Evolutionary conservation across 371 early-diverging fungal species (phyloP).

Genomic region (Lichtheimia ornata): DNA sequence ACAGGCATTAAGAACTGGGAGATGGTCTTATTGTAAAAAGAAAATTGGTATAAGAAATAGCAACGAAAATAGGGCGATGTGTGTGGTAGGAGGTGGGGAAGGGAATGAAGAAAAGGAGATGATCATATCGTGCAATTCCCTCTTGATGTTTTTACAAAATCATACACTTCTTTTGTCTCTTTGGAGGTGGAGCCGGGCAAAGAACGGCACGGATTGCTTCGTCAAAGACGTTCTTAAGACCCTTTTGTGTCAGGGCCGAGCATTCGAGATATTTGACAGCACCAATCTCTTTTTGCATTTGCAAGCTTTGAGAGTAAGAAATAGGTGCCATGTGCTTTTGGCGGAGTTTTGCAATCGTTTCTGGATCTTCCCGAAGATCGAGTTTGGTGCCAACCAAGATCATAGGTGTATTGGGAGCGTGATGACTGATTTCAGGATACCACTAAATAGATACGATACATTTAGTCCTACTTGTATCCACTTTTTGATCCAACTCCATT

Average conservation of each 20-base stretch:
- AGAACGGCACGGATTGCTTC: slow-evolving; percentile 96
- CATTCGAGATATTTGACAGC: slow-evolving; percentile 88
- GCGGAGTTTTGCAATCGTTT: slow-evolving; percentile 58
- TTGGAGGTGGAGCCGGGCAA: slow-evolving; percentile 29
- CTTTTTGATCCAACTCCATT: neutral
- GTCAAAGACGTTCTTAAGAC: slow-evolving; percentile 97
- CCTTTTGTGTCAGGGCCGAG: slow-evolving; percentile 84
- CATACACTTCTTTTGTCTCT: slow-evolving; percentile 65
- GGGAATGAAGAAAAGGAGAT: slow-evolving; percentile 6
- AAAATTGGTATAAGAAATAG: too few species aligned
- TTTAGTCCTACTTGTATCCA: neutral
- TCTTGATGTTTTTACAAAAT: slow-evolving; percentile 54
- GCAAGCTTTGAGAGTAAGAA: slow-evolving; percentile 68
- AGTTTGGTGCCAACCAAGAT: slow-evolving; percentile 74
- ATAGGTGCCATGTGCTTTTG: slow-evolving; percentile 75
- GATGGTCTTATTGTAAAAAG: too few species aligned
- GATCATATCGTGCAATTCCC: neutral
- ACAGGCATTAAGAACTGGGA: too few species aligned
- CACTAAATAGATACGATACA: slow-evolving; percentile 34
- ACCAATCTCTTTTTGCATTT: slow-evolving; percentile 77
- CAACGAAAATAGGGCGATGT: too few species aligned
- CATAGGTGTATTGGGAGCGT: slow-evolving; percentile 62
- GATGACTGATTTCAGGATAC: slow-evolving; percentile 68
- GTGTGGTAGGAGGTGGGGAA: neutral
- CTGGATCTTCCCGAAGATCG: slow-evolving; percentile 66